A percentile compares a stretch with the other conserved stretches of the same genome.
phyloP scores from a whole-genome alignment of 106 monocot species.

The Apostasia ramifera region DNA sequence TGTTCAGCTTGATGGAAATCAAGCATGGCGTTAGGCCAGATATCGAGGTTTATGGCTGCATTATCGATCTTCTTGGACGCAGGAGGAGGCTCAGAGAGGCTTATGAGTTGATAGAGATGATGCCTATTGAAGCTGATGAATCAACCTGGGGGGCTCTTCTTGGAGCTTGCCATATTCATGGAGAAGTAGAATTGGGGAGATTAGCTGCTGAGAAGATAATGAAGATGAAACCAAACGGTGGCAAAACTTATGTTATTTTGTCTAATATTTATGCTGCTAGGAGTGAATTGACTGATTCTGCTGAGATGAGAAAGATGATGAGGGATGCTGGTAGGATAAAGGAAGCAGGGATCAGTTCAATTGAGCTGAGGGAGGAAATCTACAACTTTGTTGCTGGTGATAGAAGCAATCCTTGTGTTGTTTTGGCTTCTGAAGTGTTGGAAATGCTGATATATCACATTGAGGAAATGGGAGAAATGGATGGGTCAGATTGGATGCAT shows the following conservation, averaged over 20 bases:
- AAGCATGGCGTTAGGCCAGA: slow-evolving; percentile 29
- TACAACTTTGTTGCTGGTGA: slow-evolving; percentile 49
- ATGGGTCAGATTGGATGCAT: neutral
- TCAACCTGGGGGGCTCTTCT: slow-evolving; percentile 73
- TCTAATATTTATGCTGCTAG: slow-evolving; percentile 51
- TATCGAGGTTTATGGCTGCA: slow-evolving; percentile 62
- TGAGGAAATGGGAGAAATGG: slow-evolving; percentile 9
- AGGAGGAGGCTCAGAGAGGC: slow-evolving; percentile 63
- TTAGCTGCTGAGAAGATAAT: slow-evolving; percentile 42
- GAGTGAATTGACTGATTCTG: slow-evolving; percentile 52
- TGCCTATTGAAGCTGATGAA: slow-evolving; percentile 68
- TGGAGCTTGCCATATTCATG: slow-evolving; percentile 61
- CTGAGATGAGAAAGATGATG: slow-evolving; percentile 33
- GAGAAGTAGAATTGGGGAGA: slow-evolving; percentile 36
- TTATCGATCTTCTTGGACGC: slow-evolving; percentile 68
- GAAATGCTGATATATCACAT: slow-evolving; percentile 32
- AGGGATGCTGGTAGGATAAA: slow-evolving; percentile 34
- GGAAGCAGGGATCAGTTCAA: slow-evolving; percentile 69
- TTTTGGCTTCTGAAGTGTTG: slow-evolving; percentile 21
- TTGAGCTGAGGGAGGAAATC: slow-evolving; percentile 48
- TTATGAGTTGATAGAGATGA: slow-evolving; percentile 29
- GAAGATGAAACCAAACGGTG: slow-evolving; percentile 33
- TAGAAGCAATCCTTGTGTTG: slow-evolving; percentile 19
- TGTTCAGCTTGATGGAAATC: slow-evolving; percentile 38
- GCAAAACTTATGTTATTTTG: slow-evolving; percentile 50